Evolutionary conservation across 768 basidiomycete species (phyloP), one percentile per base, ranked within the genome.

Genomic region (Psilocybe azurescens): DNA sequence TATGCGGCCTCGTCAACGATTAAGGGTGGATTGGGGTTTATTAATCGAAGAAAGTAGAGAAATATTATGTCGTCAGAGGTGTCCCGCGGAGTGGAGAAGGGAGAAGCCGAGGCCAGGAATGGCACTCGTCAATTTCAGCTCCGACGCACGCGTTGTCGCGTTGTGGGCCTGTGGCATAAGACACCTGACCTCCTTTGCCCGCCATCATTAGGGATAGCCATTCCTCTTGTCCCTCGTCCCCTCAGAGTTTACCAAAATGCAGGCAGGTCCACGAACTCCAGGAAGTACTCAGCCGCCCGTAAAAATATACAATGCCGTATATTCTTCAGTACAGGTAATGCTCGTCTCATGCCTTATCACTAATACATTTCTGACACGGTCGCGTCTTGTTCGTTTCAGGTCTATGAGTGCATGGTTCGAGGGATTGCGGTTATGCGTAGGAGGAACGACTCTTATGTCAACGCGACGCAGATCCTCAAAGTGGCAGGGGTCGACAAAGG

Each of bases 351-450:
- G 29, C 51, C 41, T 36, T 47, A 53, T 59, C 39, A 56, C 56
- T 53, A 64, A 56, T 64, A 64, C 56, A 58, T 57, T 62, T 59
- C 70, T 77, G 70, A 77, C 74, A 71, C 72, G 73, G 72, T 78
- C 78, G 74, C 77, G 77, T 73, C 74, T 64, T 70, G 72, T 67
- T 63, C 14, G 72, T 67, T 62, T 16, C 74, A 97, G 88, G 96
- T 99, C 24, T 97, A 95, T 76, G 96, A 99, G 77, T 97, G 95
- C 72, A 97, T 98, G 94, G 91, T 97, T 67, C 86, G 97, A 70
- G 96, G 96, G 41, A 98, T 98, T 72, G 97, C 97, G 1, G 97
- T 99, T 68, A 99, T 99, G 97, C 89, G 97, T 56, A 83, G 97
- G 72, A 88, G 95, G 70, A 87, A 87, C 56, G 97, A 99, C 77